A percentile compares a stretch with the other conserved stretches of the same genome.
Conservation (phyloP, 1,139 yeast species). For the Suhomyces atakaporum region DNA sequence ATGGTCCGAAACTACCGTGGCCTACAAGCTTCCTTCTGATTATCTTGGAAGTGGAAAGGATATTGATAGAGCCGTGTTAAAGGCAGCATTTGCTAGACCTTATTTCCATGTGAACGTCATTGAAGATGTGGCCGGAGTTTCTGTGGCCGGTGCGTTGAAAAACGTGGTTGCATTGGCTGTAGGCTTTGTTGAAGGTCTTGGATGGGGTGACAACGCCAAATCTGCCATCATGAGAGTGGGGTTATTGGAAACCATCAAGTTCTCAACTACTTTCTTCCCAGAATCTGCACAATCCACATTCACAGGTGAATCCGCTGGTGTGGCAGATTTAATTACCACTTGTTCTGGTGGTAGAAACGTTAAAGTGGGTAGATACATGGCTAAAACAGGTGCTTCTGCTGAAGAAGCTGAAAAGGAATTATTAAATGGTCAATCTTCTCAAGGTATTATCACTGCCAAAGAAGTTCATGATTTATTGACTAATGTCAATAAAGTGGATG, state of each 20-base stretch:
- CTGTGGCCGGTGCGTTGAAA: constrained; percentile 54
- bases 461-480: constrained; percentile 51
- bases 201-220: constrained; percentile 56
- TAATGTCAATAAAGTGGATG: constrained; percentile 32
- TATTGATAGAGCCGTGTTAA: constrained; percentile 43
- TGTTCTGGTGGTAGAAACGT: constrained; percentile 55
- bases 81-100: constrained; percentile 48
- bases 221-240: constrained; percentile 54
- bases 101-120: constrained; percentile 52
- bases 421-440: constrained; percentile 53
- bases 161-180: constrained; percentile 51
- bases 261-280: constrained; percentile 45
- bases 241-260: constrained; percentile 44
- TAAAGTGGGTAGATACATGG: constrained; percentile 50
- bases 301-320: constrained; percentile 52
- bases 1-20: constrained; percentile 55
- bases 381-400: constrained; percentile 46
- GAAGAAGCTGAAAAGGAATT: constrained; percentile 47
- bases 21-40: constrained; percentile 43
- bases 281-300: constrained; percentile 42
- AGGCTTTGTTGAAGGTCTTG: constrained; percentile 51
- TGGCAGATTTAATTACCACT: constrained; percentile 52
- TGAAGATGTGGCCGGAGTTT: constrained; percentile 50
- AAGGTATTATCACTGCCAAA: constrained; percentile 50
- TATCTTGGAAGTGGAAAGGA: constrained; percentile 45